These are phyloP conservation scores for Aspergillus sp. DNA, from an alignment of 2,329 filamentous ascomycete genomes.

Conservation along the genomic window DNA sequence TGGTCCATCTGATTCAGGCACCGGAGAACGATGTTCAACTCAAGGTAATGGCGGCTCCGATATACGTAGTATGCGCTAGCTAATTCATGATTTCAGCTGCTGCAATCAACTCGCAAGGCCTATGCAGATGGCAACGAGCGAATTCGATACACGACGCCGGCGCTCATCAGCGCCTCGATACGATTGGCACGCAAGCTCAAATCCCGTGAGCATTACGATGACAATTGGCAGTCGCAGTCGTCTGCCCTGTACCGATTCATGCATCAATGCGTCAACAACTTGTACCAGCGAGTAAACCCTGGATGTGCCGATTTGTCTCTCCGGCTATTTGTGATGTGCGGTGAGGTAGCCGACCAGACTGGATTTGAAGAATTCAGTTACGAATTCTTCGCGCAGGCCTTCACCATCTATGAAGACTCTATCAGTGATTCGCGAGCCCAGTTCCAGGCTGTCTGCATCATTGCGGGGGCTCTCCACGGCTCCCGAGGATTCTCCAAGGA, in stretches of 20 bases:
- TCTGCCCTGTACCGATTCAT: conserved; percentile 93
- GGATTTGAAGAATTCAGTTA: conserved; percentile 95
- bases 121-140: conserved; percentile 91
- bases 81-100: conserved; percentile 53
- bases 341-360: conserved; percentile 86
- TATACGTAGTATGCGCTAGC: neutral
- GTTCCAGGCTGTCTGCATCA: conserved; percentile 95
- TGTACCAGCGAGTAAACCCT: conserved; percentile 81
- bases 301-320: conserved; percentile 85
- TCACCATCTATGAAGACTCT: conserved; percentile 95
- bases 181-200: conserved; percentile 89
- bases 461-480: conserved; percentile 84
- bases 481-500: conserved; percentile 91
- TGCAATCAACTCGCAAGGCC: conserved; percentile 83
- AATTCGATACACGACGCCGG: conserved; percentile 92
- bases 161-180: conserved; percentile 83
- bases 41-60: conserved; percentile 52
- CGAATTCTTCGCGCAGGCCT: conserved; percentile 97
- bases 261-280: conserved; percentile 79
- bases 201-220: conserved; percentile 79
- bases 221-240: conserved; percentile 70
- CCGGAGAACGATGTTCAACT: conserved; percentile 92
- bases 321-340: conserved; percentile 85
- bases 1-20: conserved; percentile 82
- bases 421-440: conserved; percentile 95